These are phyloP conservation scores for Fraxinus greggii DNA, from an alignment of 305 asterid genomes.

Conservation along the genomic window DNA sequence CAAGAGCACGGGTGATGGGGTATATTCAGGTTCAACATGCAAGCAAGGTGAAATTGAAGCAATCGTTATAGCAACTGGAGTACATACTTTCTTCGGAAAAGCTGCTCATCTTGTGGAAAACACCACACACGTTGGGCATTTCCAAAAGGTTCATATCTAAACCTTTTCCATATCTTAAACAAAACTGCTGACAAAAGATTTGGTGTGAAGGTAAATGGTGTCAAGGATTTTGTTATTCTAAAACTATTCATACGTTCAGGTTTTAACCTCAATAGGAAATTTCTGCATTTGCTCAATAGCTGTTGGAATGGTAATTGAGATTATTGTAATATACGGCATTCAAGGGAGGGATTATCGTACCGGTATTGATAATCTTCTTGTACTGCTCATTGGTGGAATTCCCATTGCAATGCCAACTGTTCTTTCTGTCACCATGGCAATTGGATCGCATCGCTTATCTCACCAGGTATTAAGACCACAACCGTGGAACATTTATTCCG, in stretches of 20 bases:
- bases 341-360: constrained; percentile 39
- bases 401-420: constrained; percentile 76
- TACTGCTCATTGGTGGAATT: constrained; percentile 57
- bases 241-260: constrained; percentile 33
- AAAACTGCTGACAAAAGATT: constrained; percentile 4
- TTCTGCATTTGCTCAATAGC: constrained; percentile 69
- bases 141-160: constrained; percentile 44
- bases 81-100: constrained; percentile 66
- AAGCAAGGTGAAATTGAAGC: constrained; percentile 68
- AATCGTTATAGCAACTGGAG: constrained; percentile 57
- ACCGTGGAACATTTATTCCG: neutral
- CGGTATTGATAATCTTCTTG: constrained; percentile 56
- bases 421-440: constrained; percentile 65
- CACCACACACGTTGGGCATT: constrained; percentile 63
- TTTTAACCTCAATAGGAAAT: constrained; percentile 60
- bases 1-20: constrained; percentile 54
- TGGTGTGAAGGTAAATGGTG: neutral
- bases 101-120: constrained; percentile 67
- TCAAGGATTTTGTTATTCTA: neutral
- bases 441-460: constrained; percentile 62
- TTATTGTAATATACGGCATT: constrained; percentile 41
- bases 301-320: constrained; percentile 52
- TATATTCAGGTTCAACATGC: constrained; percentile 61
- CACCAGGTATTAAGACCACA: constrained; percentile 44
- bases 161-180: neutral